A percentile compares a stretch with the other conserved stretches of the same genome.
Conservation (phyloP, 139 green algal species). For the Monoraphidium neglectum region DNA sequence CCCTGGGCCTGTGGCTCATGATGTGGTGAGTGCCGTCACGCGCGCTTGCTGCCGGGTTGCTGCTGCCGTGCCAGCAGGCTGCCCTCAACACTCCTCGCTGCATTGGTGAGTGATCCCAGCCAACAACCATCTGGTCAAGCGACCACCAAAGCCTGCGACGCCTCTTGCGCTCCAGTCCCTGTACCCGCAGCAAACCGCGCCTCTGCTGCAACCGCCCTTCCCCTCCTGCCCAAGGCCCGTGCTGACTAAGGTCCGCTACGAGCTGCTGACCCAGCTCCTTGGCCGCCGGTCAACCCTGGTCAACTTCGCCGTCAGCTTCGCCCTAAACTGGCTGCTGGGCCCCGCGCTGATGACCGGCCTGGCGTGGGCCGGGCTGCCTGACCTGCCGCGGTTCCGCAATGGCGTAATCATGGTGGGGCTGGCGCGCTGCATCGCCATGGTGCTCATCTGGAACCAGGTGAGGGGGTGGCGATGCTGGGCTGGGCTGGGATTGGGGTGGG, state of each 20-base stretch:
- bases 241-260: conserved; percentile 52
- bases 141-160: too few species aligned
- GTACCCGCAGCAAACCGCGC: too few species aligned
- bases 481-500: too few species aligned
- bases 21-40: conserved; percentile 52
- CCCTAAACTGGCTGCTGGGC: conserved; percentile 56
- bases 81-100: too few species aligned
- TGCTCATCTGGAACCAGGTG: conserved; percentile 66
- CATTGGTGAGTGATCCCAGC: too few species aligned
- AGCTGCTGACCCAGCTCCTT: conserved; percentile 42
- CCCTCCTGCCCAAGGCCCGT: conserved; percentile 24
- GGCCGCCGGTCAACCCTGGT: neutral
- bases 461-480: conserved; percentile 44
- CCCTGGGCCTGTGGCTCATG: conserved; percentile 59
- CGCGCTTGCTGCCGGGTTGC: too few species aligned
- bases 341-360: conserved; percentile 55
- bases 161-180: too few species aligned
- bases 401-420: conserved; percentile 60
- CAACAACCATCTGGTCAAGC: too few species aligned
- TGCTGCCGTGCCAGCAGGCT: too few species aligned
- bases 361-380: conserved; percentile 51
- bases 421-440: conserved; percentile 62
- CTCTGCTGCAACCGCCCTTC: too few species aligned
- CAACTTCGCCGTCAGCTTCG: conserved; percentile 38
- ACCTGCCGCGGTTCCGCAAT: conserved; percentile 40